Base-by-base conservation (phyloP, 2,329 filamentous ascomycete species). In the Xylaria sp. region DNA sequence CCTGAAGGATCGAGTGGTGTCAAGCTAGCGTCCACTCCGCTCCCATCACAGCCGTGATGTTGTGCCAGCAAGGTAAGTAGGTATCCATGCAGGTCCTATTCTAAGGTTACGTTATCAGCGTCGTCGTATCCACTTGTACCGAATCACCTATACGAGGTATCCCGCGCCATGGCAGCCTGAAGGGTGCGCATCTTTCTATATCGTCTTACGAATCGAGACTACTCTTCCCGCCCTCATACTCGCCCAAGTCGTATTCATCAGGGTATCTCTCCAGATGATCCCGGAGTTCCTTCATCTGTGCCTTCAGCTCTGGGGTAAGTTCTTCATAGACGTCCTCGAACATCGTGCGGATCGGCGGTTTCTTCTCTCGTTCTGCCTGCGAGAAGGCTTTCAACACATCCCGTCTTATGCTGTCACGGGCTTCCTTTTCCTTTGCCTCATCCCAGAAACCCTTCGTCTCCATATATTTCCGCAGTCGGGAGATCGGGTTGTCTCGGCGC, bases 291-390 rank as follows among this genome's bases (percentile, higher is more conserved):
- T 78, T 78, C 80, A 92, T 93, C 81, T 99, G 95, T 41, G 79
- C 83, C 74, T 82, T 85, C 63, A 90, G 81, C 70, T 96, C 93
- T 47, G 90, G 88, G 0, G 93, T 97, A 68, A 97, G 70, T 46
- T 92, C 86, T 74, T 95, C 92, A 76, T 97, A 99, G 1, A 98
- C 85, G 75, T 95, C 95, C 68, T 90, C 87, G 75, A 98, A 98
- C 80, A 93, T 87, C 58, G 83, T 74, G 47, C 85, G 80, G 33
- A 96, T 81, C 1, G 87, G 81, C 1, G 91, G 90, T 75, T 91
- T 92, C 84, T 91, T 92, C 77, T 90, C 88, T 74, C 87, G 87
- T 78, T 96, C 92, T 0, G 91, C 95, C 64, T 90, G 87, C 11
- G 88, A 86, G 76, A 99, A 98, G 0, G 92, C 93, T 70, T 87